phyloP scores from a whole-genome alignment of 1,284 basidiomycete genomes.

The Ceratobasidium papillatum region DNA sequence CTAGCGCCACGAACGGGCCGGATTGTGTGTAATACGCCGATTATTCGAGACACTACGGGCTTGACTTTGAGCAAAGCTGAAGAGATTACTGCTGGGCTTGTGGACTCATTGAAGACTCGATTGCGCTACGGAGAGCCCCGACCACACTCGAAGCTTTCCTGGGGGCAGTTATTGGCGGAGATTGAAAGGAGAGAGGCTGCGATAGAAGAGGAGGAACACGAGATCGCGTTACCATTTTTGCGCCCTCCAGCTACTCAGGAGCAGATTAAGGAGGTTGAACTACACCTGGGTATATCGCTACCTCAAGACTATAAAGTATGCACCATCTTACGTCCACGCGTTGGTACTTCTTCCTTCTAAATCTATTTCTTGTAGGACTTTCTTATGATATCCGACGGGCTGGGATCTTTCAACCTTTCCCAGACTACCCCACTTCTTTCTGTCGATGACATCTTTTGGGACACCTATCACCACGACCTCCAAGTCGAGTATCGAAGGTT shows the following conservation, averaged over 20 bases:
- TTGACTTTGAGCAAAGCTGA: neutral
- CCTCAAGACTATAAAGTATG: conserved; percentile 28
- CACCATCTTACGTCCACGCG: neutral
- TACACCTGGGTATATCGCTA: neutral
- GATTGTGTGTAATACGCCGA: neutral
- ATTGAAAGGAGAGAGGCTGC: neutral
- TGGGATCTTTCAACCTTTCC: conserved; percentile 8
- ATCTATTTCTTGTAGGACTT: conserved; percentile 1
- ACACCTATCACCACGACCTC: neutral
- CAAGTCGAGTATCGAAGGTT: conserved; percentile 25
- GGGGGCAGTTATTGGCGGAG: neutral
- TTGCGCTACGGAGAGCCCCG: neutral
- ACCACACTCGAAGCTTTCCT: conserved; percentile 12
- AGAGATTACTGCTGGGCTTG: neutral
- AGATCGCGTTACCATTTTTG: neutral
- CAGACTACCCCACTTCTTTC: conserved; percentile 21
- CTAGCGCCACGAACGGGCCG: conserved; percentile 17
- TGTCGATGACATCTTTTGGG: conserved; percentile 29
- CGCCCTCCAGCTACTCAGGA: neutral
- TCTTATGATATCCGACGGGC: conserved; percentile 4
- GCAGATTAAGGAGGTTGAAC: neutral
- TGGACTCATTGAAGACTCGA: neutral
- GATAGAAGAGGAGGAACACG: conserved; percentile 1
- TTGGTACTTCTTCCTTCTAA: neutral
- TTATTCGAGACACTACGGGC: neutral